Evolutionary conservation across 805 yeast species (phyloP).

Genomic region (Kregervanrija pseudodelftensis): DNA sequence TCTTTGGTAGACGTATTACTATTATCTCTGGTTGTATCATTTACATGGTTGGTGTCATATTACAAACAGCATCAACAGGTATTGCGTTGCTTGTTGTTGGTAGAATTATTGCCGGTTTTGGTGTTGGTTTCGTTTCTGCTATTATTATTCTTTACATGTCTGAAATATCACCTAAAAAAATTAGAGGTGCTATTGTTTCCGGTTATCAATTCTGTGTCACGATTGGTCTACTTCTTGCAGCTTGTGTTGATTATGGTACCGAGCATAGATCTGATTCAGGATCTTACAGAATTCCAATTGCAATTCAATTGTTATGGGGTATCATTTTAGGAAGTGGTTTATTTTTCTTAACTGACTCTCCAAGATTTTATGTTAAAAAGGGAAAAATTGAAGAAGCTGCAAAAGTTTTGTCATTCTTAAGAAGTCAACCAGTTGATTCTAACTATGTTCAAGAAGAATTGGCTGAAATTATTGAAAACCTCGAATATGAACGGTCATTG

Average conservation of each 20-base stretch:
- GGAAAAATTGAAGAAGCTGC: constrained; percentile 50
- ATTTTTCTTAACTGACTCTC: constrained; percentile 64
- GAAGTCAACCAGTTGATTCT: constrained; percentile 41
- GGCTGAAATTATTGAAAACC: constrained; percentile 43
- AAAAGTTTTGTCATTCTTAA: constrained; percentile 43
- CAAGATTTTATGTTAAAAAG: constrained; percentile 58
- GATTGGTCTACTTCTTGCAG: constrained; percentile 63
- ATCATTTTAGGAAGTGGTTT: constrained; percentile 50
- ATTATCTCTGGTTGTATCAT: constrained; percentile 36
- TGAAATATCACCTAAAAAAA: constrained; percentile 69
- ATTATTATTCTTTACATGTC: constrained; percentile 73
- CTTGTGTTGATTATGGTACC: constrained; percentile 63
- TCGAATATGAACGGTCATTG: constrained; percentile 35
- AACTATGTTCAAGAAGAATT: constrained; percentile 40
- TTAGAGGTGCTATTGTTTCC: constrained; percentile 70
- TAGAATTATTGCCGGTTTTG: constrained; percentile 62
- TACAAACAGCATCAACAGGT: constrained; percentile 40
- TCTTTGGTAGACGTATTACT: constrained; percentile 41
- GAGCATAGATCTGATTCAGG: constrained; percentile 44
- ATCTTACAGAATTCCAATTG: constrained; percentile 68
- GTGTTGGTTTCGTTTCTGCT: constrained; percentile 72
- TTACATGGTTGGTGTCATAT: constrained; percentile 39
- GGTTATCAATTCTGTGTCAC: constrained; percentile 59
- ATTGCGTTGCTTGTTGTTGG: constrained; percentile 52
- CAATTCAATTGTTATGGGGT: constrained; percentile 64